phyloP scores from a whole-genome alignment of 352 stramenopile species.

The Lagenidium sp. region DNA sequence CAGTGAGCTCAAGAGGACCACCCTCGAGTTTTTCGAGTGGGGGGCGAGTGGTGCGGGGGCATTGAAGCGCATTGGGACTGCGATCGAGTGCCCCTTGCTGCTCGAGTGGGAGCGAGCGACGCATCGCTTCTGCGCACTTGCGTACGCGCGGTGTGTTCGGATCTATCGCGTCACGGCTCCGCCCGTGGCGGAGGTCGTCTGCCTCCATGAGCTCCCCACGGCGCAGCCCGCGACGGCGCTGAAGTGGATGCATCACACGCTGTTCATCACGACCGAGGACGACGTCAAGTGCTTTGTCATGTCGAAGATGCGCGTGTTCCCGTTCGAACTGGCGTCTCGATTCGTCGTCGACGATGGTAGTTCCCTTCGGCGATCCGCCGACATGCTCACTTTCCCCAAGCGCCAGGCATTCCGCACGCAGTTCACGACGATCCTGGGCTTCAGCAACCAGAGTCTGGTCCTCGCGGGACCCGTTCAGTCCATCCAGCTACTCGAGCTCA shows the following conservation, averaged over 20 bases:
- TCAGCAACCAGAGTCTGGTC: constrained; percentile 42
- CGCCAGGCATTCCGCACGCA: constrained; percentile 20
- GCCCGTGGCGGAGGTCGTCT: constrained; percentile 18
- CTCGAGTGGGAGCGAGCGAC: constrained; percentile 52
- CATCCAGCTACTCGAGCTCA: constrained; percentile 49
- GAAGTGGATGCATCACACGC: constrained; percentile 57
- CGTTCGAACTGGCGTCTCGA: constrained; percentile 42
- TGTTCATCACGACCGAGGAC: constrained; percentile 51
- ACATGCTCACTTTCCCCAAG: constrained; percentile 30
- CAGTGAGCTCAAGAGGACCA: constrained; percentile 43
- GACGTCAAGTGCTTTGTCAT: constrained; percentile 61
- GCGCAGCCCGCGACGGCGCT: constrained; percentile 26
- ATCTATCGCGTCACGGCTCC: constrained; percentile 30
- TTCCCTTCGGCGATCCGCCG: too few relatives aligned
- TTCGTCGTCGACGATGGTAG: constrained; percentile 6
- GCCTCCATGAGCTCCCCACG: constrained; percentile 50
- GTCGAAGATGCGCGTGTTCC: constrained; percentile 45
- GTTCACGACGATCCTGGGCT: constrained; percentile 35
- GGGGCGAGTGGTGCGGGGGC: constrained; percentile 4
- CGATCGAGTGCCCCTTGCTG: constrained; percentile 41
- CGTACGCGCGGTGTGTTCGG: constrained; percentile 34
- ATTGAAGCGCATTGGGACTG: constrained; percentile 16
- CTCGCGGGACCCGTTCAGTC: constrained; percentile 29
- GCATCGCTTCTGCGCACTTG: constrained; percentile 41
- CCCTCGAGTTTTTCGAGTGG: constrained; percentile 76